Conservation (phyloP, 768 basidiomycete species). For the Trametes coccinea region DNA sequence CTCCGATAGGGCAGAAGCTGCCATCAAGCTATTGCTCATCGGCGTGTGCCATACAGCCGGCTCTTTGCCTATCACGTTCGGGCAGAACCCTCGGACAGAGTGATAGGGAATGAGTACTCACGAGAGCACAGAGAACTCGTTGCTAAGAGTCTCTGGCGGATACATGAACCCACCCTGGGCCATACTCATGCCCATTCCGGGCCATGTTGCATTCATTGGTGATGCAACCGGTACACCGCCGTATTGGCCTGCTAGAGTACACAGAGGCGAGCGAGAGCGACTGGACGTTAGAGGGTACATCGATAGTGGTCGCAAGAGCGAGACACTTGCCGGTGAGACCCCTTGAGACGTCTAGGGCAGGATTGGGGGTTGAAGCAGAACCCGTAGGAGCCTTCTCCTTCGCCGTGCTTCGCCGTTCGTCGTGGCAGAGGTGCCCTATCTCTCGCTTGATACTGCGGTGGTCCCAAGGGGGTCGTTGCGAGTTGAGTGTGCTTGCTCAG, state of each 20-base stretch:
- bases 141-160: constrained; percentile 72
- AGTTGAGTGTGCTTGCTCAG: constrained; percentile 13
- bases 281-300: neutral
- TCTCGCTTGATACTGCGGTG: constrained; percentile 84
- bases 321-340: constrained; percentile 28
- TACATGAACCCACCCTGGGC: constrained; percentile 59
- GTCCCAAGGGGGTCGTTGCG: neutral
- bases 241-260: constrained; percentile 27
- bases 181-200: constrained; percentile 47
- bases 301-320: neutral
- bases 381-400: constrained; percentile 40
- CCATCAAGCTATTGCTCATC: too few species aligned
- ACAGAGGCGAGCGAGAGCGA: constrained; percentile 6
- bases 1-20: too few species aligned
- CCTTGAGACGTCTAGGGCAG: constrained; percentile 28
- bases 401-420: constrained; percentile 64
- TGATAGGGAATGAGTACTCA: constrained; percentile 37
- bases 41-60: too few species aligned
- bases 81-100: too few species aligned
- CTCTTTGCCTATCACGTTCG: too few species aligned
- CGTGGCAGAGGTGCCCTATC: constrained; percentile 92
- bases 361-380: constrained; percentile 34
- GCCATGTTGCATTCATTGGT: constrained; percentile 48
- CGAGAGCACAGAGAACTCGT: constrained; percentile 83
- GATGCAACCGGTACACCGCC: constrained; percentile 25